phyloP scores from a whole-genome alignment of 2,329 filamentous ascomycete genomes.

The Boeremia lycopersici region DNA sequence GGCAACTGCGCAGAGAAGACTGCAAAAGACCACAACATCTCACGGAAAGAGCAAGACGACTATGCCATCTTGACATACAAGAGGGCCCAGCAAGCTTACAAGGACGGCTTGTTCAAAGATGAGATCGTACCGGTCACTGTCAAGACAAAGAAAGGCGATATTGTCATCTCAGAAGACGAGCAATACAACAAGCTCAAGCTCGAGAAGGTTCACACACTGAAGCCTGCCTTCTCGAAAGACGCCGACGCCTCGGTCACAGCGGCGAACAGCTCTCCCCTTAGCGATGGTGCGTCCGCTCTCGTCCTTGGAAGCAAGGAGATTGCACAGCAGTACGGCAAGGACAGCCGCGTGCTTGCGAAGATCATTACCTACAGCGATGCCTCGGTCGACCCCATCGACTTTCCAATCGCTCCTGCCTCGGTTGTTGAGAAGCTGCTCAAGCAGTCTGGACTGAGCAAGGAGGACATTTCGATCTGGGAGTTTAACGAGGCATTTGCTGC shows the following conservation, averaged over 20 bases:
- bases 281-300: slow-evolving; percentile 90
- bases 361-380: slow-evolving; percentile 89
- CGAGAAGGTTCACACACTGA: slow-evolving; percentile 84
- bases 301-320: slow-evolving; percentile 82
- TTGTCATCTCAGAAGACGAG: slow-evolving; percentile 80
- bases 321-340: slow-evolving; percentile 77
- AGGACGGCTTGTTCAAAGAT: slow-evolving; percentile 78
- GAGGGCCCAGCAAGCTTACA: slow-evolving; percentile 89
- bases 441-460: slow-evolving; percentile 86
- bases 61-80: slow-evolving; percentile 91
- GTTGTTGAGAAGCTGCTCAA: slow-evolving; percentile 89
- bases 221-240: slow-evolving; percentile 87
- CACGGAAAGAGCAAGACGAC: slow-evolving; percentile 84
- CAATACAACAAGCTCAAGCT: slow-evolving; percentile 85
- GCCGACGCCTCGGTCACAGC: slow-evolving; percentile 94
- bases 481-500: slow-evolving; percentile 98
- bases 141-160: slow-evolving; percentile 78
- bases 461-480: slow-evolving; percentile 94
- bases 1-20: slow-evolving; percentile 95
- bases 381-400: slow-evolving; percentile 85
- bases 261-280: slow-evolving; percentile 91
- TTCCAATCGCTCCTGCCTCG: slow-evolving; percentile 89
- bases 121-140: slow-evolving; percentile 90
- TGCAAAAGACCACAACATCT: slow-evolving; percentile 82
- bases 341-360: slow-evolving; percentile 82